These are phyloP conservation scores for Periconia macrospinosa DNA, from an alignment of 2,329 filamentous ascomycete genomes.

Conservation along the genomic window DNA sequence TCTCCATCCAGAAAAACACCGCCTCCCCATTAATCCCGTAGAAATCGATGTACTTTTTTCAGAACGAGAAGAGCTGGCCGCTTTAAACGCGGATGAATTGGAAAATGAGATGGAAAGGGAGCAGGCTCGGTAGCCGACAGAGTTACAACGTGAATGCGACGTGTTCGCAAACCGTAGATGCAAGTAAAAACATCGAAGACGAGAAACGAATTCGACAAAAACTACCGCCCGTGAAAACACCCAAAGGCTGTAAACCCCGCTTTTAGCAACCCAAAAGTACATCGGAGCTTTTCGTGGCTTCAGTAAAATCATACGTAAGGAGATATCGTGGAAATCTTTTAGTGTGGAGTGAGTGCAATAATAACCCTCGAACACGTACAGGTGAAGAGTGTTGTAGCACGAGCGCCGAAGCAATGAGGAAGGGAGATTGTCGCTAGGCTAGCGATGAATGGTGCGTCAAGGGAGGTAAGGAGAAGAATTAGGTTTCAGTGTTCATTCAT, in stretches of 20 bases:
- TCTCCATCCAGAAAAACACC: neutral
- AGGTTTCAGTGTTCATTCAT: constrained; percentile 28
- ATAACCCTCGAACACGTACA: constrained; percentile 14
- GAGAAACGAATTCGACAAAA: constrained; percentile 1
- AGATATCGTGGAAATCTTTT: constrained; percentile 14
- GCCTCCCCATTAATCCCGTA: neutral
- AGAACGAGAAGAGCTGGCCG: neutral
- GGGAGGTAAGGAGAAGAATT: neutral
- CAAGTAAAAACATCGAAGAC: constrained; percentile 7
- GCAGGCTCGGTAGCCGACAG: neutral
- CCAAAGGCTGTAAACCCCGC: constrained; percentile 19
- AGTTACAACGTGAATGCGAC: neutral
- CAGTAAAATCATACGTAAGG: constrained; percentile 23
- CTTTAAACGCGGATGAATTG: neutral
- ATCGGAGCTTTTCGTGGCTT: constrained; percentile 24
- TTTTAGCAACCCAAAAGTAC: constrained; percentile 16
- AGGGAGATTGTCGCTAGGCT: constrained; percentile 21
- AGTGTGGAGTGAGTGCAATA: constrained; percentile 14
- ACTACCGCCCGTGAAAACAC: constrained; percentile 11
- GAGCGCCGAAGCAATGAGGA: constrained; percentile 14
- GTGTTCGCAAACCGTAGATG: constrained; percentile 7
- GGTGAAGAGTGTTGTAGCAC: constrained; percentile 12
- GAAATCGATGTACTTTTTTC: neutral
- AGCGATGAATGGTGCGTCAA: constrained; percentile 7
- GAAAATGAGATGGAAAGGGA: neutral